A percentile compares a stretch with the other conserved stretches of the same genome.
phyloP scores from a whole-genome alignment of 495 filamentous ascomycete species.

The Penicillium longicatenatum region DNA sequence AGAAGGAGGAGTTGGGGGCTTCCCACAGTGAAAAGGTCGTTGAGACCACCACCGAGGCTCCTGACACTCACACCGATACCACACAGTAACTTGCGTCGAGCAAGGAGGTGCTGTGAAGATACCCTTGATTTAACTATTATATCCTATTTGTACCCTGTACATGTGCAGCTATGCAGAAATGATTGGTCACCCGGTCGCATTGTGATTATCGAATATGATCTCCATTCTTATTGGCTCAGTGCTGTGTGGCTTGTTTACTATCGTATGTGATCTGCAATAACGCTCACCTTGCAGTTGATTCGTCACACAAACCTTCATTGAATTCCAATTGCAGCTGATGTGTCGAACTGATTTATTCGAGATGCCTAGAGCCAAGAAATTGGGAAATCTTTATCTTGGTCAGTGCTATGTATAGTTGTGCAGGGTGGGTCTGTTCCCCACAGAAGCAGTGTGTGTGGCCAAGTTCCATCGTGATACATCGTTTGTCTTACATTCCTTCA shows the following conservation, averaged over 20 bases:
- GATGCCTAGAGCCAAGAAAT: not conserved
- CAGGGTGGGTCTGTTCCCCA: not conserved
- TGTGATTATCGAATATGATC: not conserved
- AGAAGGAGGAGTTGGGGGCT: constrained; percentile 13
- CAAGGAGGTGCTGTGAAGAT: constrained; percentile 5
- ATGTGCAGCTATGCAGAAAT: not conserved
- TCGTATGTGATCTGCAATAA: constrained; percentile 1
- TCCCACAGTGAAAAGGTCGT: constrained; percentile 14
- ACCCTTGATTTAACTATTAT: not conserved
- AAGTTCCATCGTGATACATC: not conserved
- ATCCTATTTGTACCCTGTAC: not conserved
- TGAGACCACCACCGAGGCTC: constrained; percentile 1
- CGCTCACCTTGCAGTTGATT: constrained; percentile 3
- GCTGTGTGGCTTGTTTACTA: not conserved
- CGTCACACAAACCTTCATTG: not conserved
- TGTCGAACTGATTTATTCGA: not conserved
- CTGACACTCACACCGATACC: not conserved
- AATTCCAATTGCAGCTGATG: not conserved
- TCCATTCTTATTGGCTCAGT: not conserved
- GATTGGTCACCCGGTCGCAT: not conserved
- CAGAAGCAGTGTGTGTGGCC: not conserved
- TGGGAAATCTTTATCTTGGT: not conserved
- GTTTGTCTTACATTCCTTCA: not conserved
- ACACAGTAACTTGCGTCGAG: not conserved
- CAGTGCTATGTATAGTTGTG: not conserved